phyloP scores from a whole-genome alignment of 208 protist genomes.

The Borovskyia barvae region DNA sequence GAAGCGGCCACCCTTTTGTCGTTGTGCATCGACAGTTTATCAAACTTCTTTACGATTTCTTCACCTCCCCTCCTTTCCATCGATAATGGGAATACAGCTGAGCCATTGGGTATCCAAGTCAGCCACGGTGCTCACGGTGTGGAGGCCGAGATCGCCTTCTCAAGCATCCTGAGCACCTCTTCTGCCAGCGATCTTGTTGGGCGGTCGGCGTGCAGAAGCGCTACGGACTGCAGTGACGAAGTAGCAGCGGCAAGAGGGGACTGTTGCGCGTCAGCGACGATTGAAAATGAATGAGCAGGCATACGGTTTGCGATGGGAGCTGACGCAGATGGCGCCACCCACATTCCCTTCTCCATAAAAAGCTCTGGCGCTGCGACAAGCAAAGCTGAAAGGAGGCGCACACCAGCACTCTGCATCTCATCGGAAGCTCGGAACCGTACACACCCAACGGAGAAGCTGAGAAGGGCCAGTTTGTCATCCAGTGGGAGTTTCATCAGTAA shows the following conservation, averaged over 20 bases:
- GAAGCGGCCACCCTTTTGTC: too few species aligned
- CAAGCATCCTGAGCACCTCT: slow-evolving; percentile 37
- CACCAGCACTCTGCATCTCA: slow-evolving; percentile 55
- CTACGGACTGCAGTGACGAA: slow-evolving; percentile 36
- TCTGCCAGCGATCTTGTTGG: slow-evolving; percentile 56
- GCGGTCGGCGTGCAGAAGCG: slow-evolving; percentile 49
- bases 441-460: slow-evolving; percentile 65
- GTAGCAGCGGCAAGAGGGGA: slow-evolving; percentile 24
- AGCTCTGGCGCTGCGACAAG: slow-evolving; percentile 63
- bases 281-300: too few species aligned
- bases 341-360: slow-evolving; percentile 17
- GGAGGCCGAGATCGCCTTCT: slow-evolving; percentile 15
- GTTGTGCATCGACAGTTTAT: too few species aligned
- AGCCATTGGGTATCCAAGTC: not conserved
- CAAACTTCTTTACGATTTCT: too few species aligned
- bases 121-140: not conserved
- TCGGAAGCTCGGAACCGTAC: slow-evolving; percentile 42
- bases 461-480: slow-evolving; percentile 43
- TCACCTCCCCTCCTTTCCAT: slow-evolving; percentile 2
- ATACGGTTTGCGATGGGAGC: too few species aligned
- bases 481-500: slow-evolving; percentile 20
- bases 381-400: slow-evolving; percentile 66
- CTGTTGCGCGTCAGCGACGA: slow-evolving; percentile 1
- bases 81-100: not conserved
- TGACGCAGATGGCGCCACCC: not conserved